Conservation (phyloP, 2,329 filamentous ascomycete species). For the Fusarium anthophilum region DNA sequence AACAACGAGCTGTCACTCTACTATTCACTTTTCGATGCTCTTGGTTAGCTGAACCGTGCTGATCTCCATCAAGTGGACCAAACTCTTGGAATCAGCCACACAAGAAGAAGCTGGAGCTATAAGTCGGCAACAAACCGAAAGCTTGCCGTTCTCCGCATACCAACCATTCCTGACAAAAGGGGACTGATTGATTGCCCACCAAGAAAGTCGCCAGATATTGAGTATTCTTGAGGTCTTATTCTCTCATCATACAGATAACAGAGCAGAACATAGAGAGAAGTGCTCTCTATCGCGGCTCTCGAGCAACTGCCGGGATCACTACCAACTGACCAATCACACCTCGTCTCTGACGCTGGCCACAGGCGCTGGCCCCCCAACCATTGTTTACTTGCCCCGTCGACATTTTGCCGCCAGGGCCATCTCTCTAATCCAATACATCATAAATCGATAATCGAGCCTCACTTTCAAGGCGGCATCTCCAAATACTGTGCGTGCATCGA, state of each 20-base stretch:
- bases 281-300: neutral
- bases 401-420: conserved; percentile 10
- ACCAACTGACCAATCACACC: conserved; percentile 17
- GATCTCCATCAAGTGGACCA: conserved; percentile 23
- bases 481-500: neutral
- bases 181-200: neutral
- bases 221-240: neutral
- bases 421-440: conserved; percentile 3
- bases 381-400: conserved; percentile 14
- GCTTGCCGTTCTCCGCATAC: conserved; percentile 6
- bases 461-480: conserved; percentile 23
- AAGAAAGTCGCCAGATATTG: neutral
- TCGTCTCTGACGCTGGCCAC: conserved; percentile 8
- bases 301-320: conserved; percentile 9
- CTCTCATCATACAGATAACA: neutral
- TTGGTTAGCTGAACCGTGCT: conserved; percentile 24
- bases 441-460: conserved; percentile 21
- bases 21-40: neutral
- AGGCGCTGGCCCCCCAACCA: conserved; percentile 35
- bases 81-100: conserved; percentile 15
- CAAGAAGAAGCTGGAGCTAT: conserved; percentile 17
- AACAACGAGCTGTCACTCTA: neutral
- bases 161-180: neutral
- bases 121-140: conserved; percentile 1
- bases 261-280: neutral